These are phyloP conservation scores for Casuarina equisetifolia DNA, from an alignment of 306 rosid genomes.

Conservation along the genomic window DNA sequence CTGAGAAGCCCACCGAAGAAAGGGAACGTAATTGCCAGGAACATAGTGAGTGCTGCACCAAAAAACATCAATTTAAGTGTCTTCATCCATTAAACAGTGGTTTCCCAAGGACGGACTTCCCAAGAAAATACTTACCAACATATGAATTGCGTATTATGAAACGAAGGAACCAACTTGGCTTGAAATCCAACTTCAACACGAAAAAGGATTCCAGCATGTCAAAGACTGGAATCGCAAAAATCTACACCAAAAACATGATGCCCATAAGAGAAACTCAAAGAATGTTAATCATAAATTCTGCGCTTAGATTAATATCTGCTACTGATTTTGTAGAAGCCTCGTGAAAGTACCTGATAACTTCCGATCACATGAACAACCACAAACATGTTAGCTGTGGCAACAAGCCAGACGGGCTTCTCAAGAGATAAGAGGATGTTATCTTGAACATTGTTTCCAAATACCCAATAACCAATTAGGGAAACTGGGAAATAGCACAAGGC, in stretches of 20 bases:
- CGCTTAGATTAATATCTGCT: not conserved
- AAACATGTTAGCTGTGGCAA: conserved; percentile 30
- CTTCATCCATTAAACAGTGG: not conserved
- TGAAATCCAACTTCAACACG: conserved; percentile 32
- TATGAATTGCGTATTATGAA: conserved; percentile 23
- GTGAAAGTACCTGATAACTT: conserved; percentile 35
- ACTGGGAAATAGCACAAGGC: conserved; percentile 48
- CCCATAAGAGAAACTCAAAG: no score
- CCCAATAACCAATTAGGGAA: conserved; percentile 37
- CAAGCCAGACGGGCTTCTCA: conserved; percentile 39
- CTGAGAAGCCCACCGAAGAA: conserved; percentile 50
- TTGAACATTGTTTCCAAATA: conserved; percentile 35
- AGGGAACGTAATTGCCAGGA: conserved; percentile 35
- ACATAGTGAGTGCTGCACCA: conserved; percentile 36
- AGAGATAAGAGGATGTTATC: conserved; percentile 43
- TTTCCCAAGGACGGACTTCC: not conserved
- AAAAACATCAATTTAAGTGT: not conserved
- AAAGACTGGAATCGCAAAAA: conserved; percentile 43
- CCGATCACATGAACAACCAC: conserved; percentile 52
- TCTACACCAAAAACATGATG: conserved; percentile 10
- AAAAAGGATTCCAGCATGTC: conserved; percentile 35
- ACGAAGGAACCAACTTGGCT: conserved; percentile 34
- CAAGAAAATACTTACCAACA: conserved; percentile 31
- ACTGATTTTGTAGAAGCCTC: not conserved
- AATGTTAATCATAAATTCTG: not conserved